Evolutionary conservation across 1,284 basidiomycete species (phyloP).

Genomic region (Bondarzewia mesenterica): DNA sequence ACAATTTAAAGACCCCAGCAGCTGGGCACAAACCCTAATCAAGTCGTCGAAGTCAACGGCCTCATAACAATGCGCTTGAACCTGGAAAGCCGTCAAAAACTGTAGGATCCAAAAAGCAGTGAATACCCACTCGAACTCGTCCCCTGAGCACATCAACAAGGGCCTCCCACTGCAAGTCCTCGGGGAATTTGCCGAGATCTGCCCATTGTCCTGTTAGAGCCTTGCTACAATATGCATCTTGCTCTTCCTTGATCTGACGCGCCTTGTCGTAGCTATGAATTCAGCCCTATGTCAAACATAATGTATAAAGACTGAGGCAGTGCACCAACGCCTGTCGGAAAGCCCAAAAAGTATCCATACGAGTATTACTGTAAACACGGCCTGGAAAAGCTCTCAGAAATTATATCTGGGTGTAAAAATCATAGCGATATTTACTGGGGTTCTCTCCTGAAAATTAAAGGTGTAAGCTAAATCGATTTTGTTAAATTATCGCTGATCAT

Average conservation of each 20-base stretch:
- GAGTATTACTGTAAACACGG: slow-evolving; percentile 27
- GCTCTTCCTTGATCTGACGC: slow-evolving; percentile 52
- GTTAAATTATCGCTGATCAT: neutral
- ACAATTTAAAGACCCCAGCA: neutral
- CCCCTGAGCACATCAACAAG: slow-evolving; percentile 76
- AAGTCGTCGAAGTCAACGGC: slow-evolving; percentile 27
- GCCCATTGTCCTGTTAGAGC: slow-evolving; percentile 48
- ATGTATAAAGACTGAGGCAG: neutral
- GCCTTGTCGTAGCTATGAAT: slow-evolving; percentile 66
- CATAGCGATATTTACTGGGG: slow-evolving; percentile 20
- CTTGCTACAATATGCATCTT: slow-evolving; percentile 59
- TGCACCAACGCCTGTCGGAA: slow-evolving; percentile 29
- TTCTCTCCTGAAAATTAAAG: slow-evolving; percentile 22
- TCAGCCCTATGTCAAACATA: too few species aligned
- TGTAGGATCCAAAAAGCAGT: neutral
- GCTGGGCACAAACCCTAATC: slow-evolving; percentile 11
- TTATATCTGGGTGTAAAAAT: neutral
- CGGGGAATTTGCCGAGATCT: slow-evolving; percentile 57
- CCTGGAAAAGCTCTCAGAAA: slow-evolving; percentile 7
- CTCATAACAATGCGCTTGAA: slow-evolving; percentile 23
- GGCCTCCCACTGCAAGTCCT: slow-evolving; percentile 72
- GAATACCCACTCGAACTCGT: slow-evolving; percentile 42
- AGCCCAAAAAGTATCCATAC: slow-evolving; percentile 38
- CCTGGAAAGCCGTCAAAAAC: slow-evolving; percentile 8
- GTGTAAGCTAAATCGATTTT: neutral